Evolutionary conservation across 176 grass and related monocot species (phyloP), one percentile per base, ranked within the genome.

Genomic region (Lolium perenne): DNA sequence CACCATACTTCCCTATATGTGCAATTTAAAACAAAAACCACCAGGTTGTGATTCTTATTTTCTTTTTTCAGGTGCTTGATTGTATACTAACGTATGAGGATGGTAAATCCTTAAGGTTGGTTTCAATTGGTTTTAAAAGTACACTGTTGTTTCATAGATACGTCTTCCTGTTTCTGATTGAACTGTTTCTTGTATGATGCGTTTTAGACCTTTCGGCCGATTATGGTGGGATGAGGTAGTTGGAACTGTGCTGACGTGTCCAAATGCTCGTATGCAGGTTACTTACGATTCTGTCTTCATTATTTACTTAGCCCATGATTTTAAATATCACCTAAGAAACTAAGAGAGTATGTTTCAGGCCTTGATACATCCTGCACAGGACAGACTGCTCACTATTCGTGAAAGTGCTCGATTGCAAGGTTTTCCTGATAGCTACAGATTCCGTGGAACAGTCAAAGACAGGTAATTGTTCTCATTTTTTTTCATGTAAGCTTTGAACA

Each of bases 161-260:
- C 54, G 59, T 57, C 67, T 63, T 63, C 25, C 55, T 45, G 21
- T 86, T 76, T 71, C 56, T 77, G 55, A 17, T 58, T 80, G 77
- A 79, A n/a, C 38, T 18, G 58, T 86, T 74, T 77, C 45, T 55
- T 77, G 20, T 68, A 70, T 71, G 81, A 81, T 43, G 55, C 77
- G 16, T 29, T 94, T 9, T 70, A 98, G 96, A 86, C 91, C 96
- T 74, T 98, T 86, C 71, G 88, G 86, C 74, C 86, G 96, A 55
- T 63, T 98, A 47, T 98, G 93, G 93, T 95, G 96, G 96, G 96
- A 98, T 71, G 93, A 98, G 77, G 86, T 91, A 85, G 90, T 95
- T n/a, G 87, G 91, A 74, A 98, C 96, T 38, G 93, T 98, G 78
- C 86, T 98, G 55, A 98, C 96, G 23, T 49, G 72, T 61, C 91